Evolutionary conservation across 352 stramenopile genomes (phyloP), one percentile per base, ranked within the genome.

Genomic region (Phytophthora europaea): DNA sequence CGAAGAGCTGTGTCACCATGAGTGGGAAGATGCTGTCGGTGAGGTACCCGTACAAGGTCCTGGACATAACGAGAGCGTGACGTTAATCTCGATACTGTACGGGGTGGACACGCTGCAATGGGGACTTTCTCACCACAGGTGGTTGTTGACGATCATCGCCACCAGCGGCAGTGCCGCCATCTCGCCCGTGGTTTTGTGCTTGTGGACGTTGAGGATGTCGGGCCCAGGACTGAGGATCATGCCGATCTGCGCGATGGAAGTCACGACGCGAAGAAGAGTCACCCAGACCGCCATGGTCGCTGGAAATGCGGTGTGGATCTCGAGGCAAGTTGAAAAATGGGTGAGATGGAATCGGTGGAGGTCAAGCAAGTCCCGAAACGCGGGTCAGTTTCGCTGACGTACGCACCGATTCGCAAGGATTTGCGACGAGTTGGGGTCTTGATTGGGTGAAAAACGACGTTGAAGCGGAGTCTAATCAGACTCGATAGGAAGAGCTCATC

Each of bases 21-120:
- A 81, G 62, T n/a, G 75, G 75, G 58, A 81, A 79, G n/a, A 75
- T 68, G 58, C 61, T 78, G 62, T 71, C 53, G 12, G 65, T 72
- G 23, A 81, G 54, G 40, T 77, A 75, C 6, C 74, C 70, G 48
- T 79, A 81, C 40, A 81, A 45, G 5, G 43, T 61, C 69, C 72
- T 74, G 52, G 33, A 50, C 10, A 50, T 52, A 40, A 59, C 33
- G 36, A 33, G 54, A n/a, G n/a, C 12, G 33, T 6, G 16, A 13
- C 34, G 28, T 65, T 66, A 72, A 45, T 45, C 54, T 6, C 36
- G 6, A 12, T 23, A n/a, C 13, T 33, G 10, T n/a, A 36, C 4
- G 26, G 26, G 26, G 26, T 28, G 26, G 26, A 28, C 26, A 56
- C 50, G 50, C 2, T 56, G 23, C 50, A 56, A 31, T 40, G n/a